Conservation (phyloP, 176 grass and related monocot species). For the Aegilops speltoides region DNA sequence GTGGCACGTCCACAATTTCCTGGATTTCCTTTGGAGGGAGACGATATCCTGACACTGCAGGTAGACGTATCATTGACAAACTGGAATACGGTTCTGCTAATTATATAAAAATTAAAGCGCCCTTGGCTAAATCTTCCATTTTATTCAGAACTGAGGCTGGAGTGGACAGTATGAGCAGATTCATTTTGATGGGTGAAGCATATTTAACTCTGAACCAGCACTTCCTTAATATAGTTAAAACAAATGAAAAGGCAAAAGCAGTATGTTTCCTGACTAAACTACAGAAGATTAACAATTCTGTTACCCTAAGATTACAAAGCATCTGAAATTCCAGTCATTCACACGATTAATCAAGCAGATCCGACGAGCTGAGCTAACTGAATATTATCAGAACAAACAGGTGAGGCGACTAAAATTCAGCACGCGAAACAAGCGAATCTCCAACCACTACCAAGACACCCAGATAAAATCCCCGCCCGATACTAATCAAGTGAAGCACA, state of each 20-base stretch:
- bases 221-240: neutral
- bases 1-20: conserved; percentile 78
- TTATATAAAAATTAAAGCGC: neutral
- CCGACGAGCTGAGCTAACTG: neutral
- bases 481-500: neutral
- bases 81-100: neutral
- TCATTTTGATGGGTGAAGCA: neutral
- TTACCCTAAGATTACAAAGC: neutral
- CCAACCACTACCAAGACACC: neutral
- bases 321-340: neutral
- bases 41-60: conserved; percentile 33
- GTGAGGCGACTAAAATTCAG: neutral
- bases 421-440: neutral
- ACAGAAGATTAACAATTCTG: neutral
- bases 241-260: neutral
- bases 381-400: neutral
- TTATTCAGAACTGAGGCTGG: neutral
- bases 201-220: neutral
- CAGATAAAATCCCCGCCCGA: neutral
- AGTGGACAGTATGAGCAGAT: neutral
- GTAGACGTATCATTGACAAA: neutral
- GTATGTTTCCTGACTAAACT: neutral
- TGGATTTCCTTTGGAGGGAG: conserved; percentile 69
- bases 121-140: neutral
- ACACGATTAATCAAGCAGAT: neutral